phyloP scores from a whole-genome alignment of 805 yeast species.

The Ogataea haglerorum region DNA sequence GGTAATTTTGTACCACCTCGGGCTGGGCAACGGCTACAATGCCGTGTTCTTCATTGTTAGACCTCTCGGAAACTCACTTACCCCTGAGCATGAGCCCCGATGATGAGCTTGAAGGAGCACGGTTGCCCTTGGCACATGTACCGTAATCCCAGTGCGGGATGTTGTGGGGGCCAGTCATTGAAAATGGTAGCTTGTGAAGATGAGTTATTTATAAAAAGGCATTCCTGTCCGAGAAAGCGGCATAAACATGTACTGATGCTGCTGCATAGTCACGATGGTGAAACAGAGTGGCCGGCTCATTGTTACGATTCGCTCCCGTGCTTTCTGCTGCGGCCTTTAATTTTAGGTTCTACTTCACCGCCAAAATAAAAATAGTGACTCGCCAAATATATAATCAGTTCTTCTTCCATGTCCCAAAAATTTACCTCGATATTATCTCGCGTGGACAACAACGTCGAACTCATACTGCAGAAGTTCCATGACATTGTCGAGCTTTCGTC shows the following conservation, averaged over 20 bases:
- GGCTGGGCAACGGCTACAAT: slow-evolving; percentile 41
- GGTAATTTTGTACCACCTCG: slow-evolving; percentile 39
- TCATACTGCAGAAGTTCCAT: slow-evolving; percentile 49
- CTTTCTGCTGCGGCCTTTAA: too few relatives aligned
- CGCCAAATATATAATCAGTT: not conserved
- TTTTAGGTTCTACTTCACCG: not conserved
- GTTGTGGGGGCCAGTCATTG: slow-evolving; percentile 9
- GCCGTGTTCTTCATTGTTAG: slow-evolving; percentile 29
- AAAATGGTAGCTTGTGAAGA: not conserved
- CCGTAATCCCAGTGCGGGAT: slow-evolving; percentile 31
- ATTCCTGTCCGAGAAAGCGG: too few relatives aligned
- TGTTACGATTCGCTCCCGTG: too few relatives aligned
- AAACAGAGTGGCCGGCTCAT: too few relatives aligned
- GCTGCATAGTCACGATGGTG: not conserved
- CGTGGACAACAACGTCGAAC: slow-evolving; percentile 50
- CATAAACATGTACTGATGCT: not conserved
- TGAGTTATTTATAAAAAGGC: too few relatives aligned
- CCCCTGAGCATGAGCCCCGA: slow-evolving; percentile 28
- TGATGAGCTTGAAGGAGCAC: slow-evolving; percentile 22
- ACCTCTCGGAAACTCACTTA: slow-evolving; percentile 1
- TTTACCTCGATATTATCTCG: slow-evolving; percentile 42
- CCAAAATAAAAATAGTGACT: not conserved
- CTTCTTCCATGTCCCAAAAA: slow-evolving; percentile 41
- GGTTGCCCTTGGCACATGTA: slow-evolving; percentile 15
- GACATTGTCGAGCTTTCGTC: slow-evolving; percentile 48